These are phyloP conservation scores for Xylaria sp. DNA, from an alignment of 2,329 filamentous ascomycete genomes.

Conservation along the genomic window DNA sequence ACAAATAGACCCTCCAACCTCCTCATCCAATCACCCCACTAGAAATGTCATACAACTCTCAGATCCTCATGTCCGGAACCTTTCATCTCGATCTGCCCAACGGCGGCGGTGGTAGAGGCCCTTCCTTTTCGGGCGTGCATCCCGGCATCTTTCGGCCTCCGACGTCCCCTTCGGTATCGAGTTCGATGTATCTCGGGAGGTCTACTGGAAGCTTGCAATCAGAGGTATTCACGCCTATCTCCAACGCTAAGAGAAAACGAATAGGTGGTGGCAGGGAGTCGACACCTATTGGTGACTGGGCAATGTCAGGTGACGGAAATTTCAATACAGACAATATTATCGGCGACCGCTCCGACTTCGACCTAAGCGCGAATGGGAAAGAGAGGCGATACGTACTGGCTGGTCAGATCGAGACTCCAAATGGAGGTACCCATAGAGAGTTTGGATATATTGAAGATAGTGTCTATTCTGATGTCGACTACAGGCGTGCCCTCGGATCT, in stretches of 20 bases:
- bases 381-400: constrained; percentile 60
- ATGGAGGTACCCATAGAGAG: constrained; percentile 46
- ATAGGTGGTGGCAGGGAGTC: constrained; percentile 49
- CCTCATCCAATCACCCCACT: background rate
- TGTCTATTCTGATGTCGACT: constrained; percentile 67
- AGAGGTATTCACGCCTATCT: constrained; percentile 47
- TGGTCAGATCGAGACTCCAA: constrained; percentile 63
- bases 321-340: constrained; percentile 46
- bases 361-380: constrained; percentile 35
- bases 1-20: background rate
- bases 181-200: constrained; percentile 53
- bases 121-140: constrained; percentile 51
- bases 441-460: constrained; percentile 60
- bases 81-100: constrained; percentile 49
- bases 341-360: constrained; percentile 41
- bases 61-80: constrained; percentile 50
- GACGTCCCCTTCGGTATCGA: constrained; percentile 53
- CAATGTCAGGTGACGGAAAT: constrained; percentile 37
- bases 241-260: constrained; percentile 61
- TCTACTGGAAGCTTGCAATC: constrained; percentile 55
- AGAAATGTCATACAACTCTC: constrained; percentile 45
- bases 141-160: constrained; percentile 61
- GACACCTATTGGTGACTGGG: constrained; percentile 51
- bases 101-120: constrained; percentile 32
- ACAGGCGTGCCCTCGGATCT: constrained; percentile 63